Evolutionary conservation across 169 alveolate species (phyloP).

Genomic region (Plasmodium sp.): DNA sequence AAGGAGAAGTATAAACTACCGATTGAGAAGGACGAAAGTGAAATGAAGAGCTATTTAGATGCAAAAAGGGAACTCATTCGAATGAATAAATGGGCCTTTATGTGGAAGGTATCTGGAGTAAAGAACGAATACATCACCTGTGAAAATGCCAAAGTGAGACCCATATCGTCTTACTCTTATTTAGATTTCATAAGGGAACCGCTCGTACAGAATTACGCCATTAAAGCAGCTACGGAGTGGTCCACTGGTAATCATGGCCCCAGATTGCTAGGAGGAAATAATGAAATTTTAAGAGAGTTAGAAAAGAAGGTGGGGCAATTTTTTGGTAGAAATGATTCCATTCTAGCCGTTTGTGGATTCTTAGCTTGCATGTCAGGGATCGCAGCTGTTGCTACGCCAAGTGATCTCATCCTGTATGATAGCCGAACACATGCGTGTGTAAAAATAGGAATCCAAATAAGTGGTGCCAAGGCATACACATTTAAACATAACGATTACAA

Average conservation of each 20-base stretch:
- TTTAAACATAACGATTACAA: slow-evolving; percentile 85
- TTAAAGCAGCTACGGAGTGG: slow-evolving; percentile 80
- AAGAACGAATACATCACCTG: slow-evolving; percentile 76
- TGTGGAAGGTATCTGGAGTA: slow-evolving; percentile 79
- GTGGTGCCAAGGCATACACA: slow-evolving; percentile 79
- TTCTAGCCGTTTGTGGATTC: slow-evolving; percentile 81
- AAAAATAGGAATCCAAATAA: slow-evolving; percentile 78
- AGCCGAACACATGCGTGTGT: slow-evolving; percentile 81
- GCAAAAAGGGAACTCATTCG: slow-evolving; percentile 75
- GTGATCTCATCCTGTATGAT: slow-evolving; percentile 78
- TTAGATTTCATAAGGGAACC: slow-evolving; percentile 82
- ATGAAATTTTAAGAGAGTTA: slow-evolving; percentile 78
- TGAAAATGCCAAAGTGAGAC: slow-evolving; percentile 76
- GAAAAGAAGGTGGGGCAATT: slow-evolving; percentile 78
- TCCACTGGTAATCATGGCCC: slow-evolving; percentile 88
- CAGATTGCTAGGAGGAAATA: slow-evolving; percentile 86
- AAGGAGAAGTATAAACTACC: slow-evolving; percentile 76
- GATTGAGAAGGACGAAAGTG: slow-evolving; percentile 79
- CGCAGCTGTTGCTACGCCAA: slow-evolving; percentile 79
- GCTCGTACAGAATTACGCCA: slow-evolving; percentile 82
- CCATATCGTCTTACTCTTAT: slow-evolving; percentile 83
- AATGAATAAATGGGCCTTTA: slow-evolving; percentile 80
- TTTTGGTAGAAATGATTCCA: slow-evolving; percentile 84
- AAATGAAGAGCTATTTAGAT: slow-evolving; percentile 80
- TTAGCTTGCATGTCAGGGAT: slow-evolving; percentile 85